phyloP scores from a whole-genome alignment of 306 rosid genomes.

The Quercus dentata region DNA sequence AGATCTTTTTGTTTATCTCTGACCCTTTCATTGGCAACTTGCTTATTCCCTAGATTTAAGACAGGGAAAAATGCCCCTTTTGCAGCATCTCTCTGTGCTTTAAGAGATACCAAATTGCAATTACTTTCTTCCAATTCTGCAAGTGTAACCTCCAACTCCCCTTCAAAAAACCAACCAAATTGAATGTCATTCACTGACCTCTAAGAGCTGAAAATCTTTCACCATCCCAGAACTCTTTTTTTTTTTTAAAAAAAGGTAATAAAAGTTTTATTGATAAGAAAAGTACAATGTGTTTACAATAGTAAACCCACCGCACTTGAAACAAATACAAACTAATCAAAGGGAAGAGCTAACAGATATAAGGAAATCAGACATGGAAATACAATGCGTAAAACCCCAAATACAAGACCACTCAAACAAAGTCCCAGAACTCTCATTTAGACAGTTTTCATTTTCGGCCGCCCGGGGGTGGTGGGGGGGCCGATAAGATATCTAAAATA shows the following conservation, averaged over 20 bases:
- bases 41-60: constrained; percentile 59
- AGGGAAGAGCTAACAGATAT: too few relatives aligned
- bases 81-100: constrained; percentile 69
- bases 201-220: constrained; percentile 10
- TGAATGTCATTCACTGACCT: background rate
- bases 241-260: background rate
- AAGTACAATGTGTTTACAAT: too few relatives aligned
- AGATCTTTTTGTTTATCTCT: constrained; percentile 84
- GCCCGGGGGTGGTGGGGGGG: too few relatives aligned
- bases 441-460: background rate
- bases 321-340: too few relatives aligned
- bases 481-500: background rate
- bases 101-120: constrained; percentile 61
- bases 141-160: constrained; percentile 62
- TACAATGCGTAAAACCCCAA: too few relatives aligned
- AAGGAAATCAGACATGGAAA: too few relatives aligned
- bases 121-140: constrained; percentile 71
- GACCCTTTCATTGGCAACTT: constrained; percentile 50
- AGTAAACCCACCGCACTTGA: too few relatives aligned
- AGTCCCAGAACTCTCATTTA: too few relatives aligned
- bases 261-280: too few relatives aligned
- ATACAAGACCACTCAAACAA: too few relatives aligned
- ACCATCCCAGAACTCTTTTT: background rate
- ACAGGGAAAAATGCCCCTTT: constrained; percentile 73
- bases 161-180: constrained; percentile 45